These are phyloP conservation scores for Inonotus hispidus DNA, from an alignment of 1,284 basidiomycete species.

Conservation along the genomic window DNA sequence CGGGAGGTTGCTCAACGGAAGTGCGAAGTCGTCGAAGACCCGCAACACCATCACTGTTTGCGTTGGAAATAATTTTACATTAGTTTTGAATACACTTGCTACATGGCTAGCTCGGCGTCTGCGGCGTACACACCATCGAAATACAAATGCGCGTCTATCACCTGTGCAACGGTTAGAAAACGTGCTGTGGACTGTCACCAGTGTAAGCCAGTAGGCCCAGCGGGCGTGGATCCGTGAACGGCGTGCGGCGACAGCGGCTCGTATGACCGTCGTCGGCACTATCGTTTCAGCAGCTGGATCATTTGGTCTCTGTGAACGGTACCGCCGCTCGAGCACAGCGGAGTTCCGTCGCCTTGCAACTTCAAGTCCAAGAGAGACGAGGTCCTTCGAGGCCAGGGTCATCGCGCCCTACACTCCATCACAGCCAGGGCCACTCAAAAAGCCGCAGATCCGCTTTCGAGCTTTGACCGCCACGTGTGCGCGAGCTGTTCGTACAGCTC, in stretches of 20 bases:
- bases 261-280: not conserved
- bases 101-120: not conserved
- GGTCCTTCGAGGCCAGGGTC: slow-evolving; percentile 2
- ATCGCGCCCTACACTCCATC: not conserved
- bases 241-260: slow-evolving; percentile 8
- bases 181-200: slow-evolving; percentile 11
- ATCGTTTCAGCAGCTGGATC: slow-evolving; percentile 3
- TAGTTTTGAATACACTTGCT: not conserved
- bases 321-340: not conserved
- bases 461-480: slow-evolving; percentile 1
- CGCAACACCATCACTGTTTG: slow-evolving; percentile 49
- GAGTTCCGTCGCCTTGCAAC: not conserved
- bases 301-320: not conserved
- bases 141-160: slow-evolving; percentile 6
- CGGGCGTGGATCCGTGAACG: not conserved
- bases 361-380: not conserved
- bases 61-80: slow-evolving; percentile 37
- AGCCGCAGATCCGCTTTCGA: not conserved
- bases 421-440: not conserved
- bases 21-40: slow-evolving; percentile 52
- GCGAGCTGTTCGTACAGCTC: not conserved
- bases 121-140: not conserved
- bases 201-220: not conserved
- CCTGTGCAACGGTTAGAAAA: slow-evolving; percentile 8
- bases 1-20: slow-evolving; percentile 62